These are phyloP conservation scores for Hypoxylon lenormandii DNA, from an alignment of 495 filamentous ascomycete species.

Conservation along the genomic window DNA sequence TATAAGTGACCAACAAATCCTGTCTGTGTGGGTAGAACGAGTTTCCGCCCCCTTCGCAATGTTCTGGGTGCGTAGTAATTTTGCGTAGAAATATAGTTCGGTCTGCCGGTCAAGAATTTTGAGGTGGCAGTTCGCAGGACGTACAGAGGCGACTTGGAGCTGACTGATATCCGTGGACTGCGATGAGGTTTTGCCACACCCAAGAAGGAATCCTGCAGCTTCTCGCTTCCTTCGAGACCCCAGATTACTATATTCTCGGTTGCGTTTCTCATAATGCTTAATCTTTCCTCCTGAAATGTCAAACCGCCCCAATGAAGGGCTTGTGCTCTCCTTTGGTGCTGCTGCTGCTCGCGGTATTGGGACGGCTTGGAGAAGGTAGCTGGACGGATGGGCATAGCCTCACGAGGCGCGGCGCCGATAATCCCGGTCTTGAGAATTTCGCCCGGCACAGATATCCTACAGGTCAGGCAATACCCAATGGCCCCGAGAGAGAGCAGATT, in stretches of 20 bases:
- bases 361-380: conserved; percentile 30
- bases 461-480: conserved; percentile 29
- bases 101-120: conserved; percentile 4
- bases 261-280: conserved; percentile 41
- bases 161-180: conserved; percentile 13
- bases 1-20: conserved; percentile 27
- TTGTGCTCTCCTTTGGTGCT: conserved; percentile 43
- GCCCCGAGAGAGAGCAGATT: neutral
- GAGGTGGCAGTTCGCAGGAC: conserved; percentile 10
- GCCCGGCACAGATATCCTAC: conserved; percentile 45
- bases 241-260: conserved; percentile 30
- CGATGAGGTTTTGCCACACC: conserved; percentile 25
- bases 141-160: conserved; percentile 12
- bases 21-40: conserved; percentile 9
- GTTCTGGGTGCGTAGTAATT: conserved; percentile 21
- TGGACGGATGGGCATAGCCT: conserved; percentile 36
- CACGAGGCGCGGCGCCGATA: conserved; percentile 36
- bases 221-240: conserved; percentile 31
- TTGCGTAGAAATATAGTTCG: conserved; percentile 11
- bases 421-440: conserved; percentile 42
- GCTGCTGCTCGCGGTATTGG: conserved; percentile 50
- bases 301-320: conserved; percentile 52
- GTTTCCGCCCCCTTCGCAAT: conserved; percentile 10
- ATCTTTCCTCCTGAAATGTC: conserved; percentile 43
- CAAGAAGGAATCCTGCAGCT: conserved; percentile 31